Evolutionary conservation across 1,284 basidiomycete species (phyloP), one percentile per base, ranked within the genome.

Genomic region (Pholiota adiposa): DNA sequence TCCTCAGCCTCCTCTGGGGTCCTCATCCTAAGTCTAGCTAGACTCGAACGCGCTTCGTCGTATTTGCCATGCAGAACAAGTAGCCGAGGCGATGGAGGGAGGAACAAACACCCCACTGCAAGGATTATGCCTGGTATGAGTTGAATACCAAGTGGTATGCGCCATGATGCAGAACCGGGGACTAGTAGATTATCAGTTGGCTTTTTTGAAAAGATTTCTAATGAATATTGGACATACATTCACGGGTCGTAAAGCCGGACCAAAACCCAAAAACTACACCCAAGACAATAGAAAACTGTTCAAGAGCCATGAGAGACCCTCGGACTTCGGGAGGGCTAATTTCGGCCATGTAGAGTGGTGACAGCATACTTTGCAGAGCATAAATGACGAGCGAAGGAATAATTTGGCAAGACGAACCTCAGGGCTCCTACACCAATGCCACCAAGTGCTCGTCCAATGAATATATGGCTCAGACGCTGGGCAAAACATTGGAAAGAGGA

Each of bases 261-360:
- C 92, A 94, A 68, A 93, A 94, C 2, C 91, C 90, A 11, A 91
- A 72, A 0, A 92, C 88, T 9, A 91, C 89, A 2, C 91, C 90
- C 0, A 89, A 72, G 12, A 92, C 90, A 57, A 93, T 93, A 21
- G 89, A 84, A 50, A 92, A 80, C 63, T 94, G 92, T 69, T 94
- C 92, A 1, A 94, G 78, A 0, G 90, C 86, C 72, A 93, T 82
- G 34, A 94, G 81, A 0, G 91, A 90, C 4, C 92, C 92, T n/a
- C 92, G 82, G 0, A 90, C 80, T 73, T 93, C 91, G 0, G 91
- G 90, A 14, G 92, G 84, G 62, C 87, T 87, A 46, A 94, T 92
- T 73, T 94, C 92, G 0, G 90, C 87, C 80, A 93, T 92, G 73
- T 93, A 94, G 5, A 94, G 75, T 0, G 90, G 90, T 0, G 86